Base-by-base conservation (phyloP, 2,329 filamentous ascomycete species). In the Arthrinium puccinioides region DNA sequence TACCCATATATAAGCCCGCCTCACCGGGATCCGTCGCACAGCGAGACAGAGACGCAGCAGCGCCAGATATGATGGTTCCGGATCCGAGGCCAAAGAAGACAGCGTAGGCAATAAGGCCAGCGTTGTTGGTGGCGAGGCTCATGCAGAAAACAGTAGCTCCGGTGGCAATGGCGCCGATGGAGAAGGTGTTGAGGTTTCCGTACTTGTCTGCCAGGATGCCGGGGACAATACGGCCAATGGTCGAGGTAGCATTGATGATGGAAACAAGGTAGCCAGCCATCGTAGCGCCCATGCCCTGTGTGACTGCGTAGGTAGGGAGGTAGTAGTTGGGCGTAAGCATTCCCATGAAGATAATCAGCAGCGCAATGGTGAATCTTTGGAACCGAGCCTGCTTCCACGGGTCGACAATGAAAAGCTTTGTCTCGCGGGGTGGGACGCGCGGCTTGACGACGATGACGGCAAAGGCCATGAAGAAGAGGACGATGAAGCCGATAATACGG, bases 1-100 rank as follows among this genome's bases (percentile, higher is more conserved):
- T 70, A 13, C 73, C 74, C 44, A 74, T 63, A 32, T 74, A 70
- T 0, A 76, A 74, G 2, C 77, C 77, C 15, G 78, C 61, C 29
- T 74, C 62, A 16, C 67, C 62, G 6, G 72, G 60, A 42, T 78
- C 66, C 21, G 62, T 61, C 21, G 60, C 51, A 47, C 52, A 67
- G 36, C 55, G 47, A 3, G 63, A 56, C 10, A 74, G 51, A 5
- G 67, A 64, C 0, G 62, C 64, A 0, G 65, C 61, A 2, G 51
- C 59, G 1, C 67, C 66, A 0, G 70, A 64, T 40, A 72, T 57
- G 46, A 70, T 55, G 35, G 63, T 60, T n/a, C 66, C 66, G 0
- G 64, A 65, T 4, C 45, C 40, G 35, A 70, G 66, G 0, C 64
- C 65, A 38, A 64, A 58, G 2, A 56, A 31, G 23, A 63, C 42